A percentile compares a stretch with the other conserved stretches of the same genome.
Evolutionary conservation across 2,329 filamentous ascomycete genomes (phyloP).

Genomic region (Colletotrichum camelliae): DNA sequence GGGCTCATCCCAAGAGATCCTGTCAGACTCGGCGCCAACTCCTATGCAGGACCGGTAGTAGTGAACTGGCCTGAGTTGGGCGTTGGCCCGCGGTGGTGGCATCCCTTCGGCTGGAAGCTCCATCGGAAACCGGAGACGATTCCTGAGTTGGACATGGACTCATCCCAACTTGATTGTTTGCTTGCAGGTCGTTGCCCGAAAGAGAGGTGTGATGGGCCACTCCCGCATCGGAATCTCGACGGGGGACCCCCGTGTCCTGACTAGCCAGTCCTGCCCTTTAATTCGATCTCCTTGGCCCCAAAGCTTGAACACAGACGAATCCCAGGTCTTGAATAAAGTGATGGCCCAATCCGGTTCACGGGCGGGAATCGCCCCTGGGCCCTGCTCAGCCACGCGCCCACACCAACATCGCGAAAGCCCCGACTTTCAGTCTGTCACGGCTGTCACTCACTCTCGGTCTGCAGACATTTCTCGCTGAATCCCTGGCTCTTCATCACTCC

Average conservation of each 20-base stretch:
- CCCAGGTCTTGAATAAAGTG: slow-evolving; percentile 15
- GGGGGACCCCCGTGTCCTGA: slow-evolving; percentile 2
- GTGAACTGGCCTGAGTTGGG: background rate
- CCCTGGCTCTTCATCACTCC: background rate
- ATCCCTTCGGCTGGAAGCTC: background rate
- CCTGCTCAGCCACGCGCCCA: slow-evolving; percentile 1
- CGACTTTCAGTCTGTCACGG: background rate
- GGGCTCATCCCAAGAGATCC: background rate
- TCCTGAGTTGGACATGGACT: slow-evolving; percentile 1
- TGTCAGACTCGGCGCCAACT: background rate
- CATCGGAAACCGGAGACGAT: background rate
- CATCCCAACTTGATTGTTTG: slow-evolving; percentile 17
- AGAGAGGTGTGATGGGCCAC: background rate
- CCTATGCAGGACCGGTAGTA: background rate
- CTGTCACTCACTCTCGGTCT: background rate
- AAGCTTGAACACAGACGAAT: slow-evolving; percentile 3
- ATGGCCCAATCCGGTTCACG: background rate
- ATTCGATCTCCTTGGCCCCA: slow-evolving; percentile 7
- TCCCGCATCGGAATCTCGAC: background rate
- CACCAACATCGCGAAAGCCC: background rate
- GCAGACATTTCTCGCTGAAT: background rate
- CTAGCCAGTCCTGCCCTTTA: slow-evolving; percentile 12
- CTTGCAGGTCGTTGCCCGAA: slow-evolving; percentile 9
- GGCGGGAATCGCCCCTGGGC: background rate
- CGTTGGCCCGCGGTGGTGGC: background rate